These are phyloP conservation scores for Leishmania gerbilli DNA, from an alignment of 208 protist species.

Conservation along the genomic window DNA sequence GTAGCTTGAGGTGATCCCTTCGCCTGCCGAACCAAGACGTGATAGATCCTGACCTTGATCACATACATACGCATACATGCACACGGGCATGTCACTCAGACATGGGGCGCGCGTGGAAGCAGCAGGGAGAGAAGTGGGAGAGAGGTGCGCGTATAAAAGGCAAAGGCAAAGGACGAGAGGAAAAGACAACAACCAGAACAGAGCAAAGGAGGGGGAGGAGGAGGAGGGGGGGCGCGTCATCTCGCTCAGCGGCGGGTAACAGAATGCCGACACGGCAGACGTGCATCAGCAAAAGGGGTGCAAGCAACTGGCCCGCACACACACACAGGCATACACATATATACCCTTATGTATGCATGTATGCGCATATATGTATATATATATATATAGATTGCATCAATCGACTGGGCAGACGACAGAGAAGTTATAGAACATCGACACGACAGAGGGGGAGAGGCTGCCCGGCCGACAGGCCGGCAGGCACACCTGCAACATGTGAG, in stretches of 20 bases:
- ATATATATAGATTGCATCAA: neutral
- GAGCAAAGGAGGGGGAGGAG: too few relatives aligned
- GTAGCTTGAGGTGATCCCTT: neutral
- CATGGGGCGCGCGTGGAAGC: neutral
- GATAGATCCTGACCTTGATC: neutral
- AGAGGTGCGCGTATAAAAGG: neutral
- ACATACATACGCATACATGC: conserved; percentile 13
- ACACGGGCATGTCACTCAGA: neutral
- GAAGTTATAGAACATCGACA: neutral
- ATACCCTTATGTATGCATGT: neutral
- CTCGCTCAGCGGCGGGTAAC: neutral
- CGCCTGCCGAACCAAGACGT: neutral
- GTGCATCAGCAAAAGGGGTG: neutral
- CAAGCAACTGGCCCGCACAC: neutral
- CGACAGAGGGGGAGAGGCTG: neutral
- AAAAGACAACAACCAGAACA: too few relatives aligned
- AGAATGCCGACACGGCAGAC: neutral
- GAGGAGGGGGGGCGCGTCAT: neutral
- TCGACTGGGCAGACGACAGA: neutral
- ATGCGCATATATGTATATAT: neutral
- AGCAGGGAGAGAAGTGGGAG: neutral
- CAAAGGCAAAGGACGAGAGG: neutral
- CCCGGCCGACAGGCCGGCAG: neutral
- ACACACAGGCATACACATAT: conserved; percentile 4
- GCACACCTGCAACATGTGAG: neutral